Evolutionary conservation across 73 alveolate genomes (phyloP), one percentile per base, ranked within the genome.

Genomic region (Diophrys appendiculata): DNA sequence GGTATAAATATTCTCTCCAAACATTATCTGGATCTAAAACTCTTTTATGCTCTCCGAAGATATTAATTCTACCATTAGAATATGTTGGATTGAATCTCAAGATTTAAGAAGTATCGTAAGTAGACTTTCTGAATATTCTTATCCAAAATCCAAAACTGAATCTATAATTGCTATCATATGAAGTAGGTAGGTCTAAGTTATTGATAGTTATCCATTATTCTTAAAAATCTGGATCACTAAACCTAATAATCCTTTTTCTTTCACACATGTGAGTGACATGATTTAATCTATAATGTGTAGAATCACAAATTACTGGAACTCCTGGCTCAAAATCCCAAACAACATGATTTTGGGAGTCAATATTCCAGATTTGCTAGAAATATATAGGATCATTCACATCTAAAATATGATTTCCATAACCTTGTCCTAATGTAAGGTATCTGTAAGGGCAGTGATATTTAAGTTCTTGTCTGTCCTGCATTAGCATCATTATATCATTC

Each of bases 321-420:
- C 60, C 60, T 43, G 60, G 60, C 18, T 43, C 60, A 43, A 43
- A 43, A 43, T 43, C 60, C 60, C 60, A 43, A 18, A 43, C 60
- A 43, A 18, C 18, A 43, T 43, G 60, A 43, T 11, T 43, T 11
- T 18, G 5, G 5, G 18, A 43, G 18, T 43, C 60, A 5, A 43
- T 18, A 43, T 43, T 43, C 60, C 60, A 43, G 60, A 43, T 43
- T 18, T 43, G 18, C 18, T 43, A 43, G 18, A 43, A 43, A 18
- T 43, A 43, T 18, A 43, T 11, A 11, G 60, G 60, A 43, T 43
- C 60, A 43, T 43, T 43, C 60, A 43, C 60, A 43, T 43, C 60
- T 11, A 11, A 43, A 5, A 43, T 18, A 5, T 11, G 5, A 18
- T 43, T 43, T 18, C 60, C 60, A 5, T 43, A 11, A 11, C 60